Base-by-base conservation (phyloP, 2,329 filamentous ascomycete genomes). In the Pseudofabraea citricarpa region DNA sequence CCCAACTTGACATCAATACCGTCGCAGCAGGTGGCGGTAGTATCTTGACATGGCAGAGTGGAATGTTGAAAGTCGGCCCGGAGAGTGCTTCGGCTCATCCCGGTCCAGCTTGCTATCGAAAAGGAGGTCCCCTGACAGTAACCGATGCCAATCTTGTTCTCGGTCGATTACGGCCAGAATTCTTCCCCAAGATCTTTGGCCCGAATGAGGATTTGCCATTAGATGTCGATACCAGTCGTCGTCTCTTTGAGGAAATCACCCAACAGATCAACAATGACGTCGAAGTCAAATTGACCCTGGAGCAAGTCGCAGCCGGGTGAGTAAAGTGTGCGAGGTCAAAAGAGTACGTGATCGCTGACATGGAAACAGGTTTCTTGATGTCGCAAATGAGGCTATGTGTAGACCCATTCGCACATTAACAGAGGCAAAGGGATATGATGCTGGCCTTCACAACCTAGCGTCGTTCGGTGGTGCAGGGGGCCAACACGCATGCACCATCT, bases 391-490 rank as follows among this genome's bases (percentile, higher is more conserved):
- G 66, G 83, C 87, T 13, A 94, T 94, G 89, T 88, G 86, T 3
- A 73, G 90, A 21, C 90, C 90, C 0, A 95, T 95, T 48, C 76
- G 90, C 24, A 90, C 87, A 26, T 76, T 95, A 52, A 95, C 90
- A 0, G 90, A 95, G 61, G 90, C 89, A 22, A 87, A 90, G 63
- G 90, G 90, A 0, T 88, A 93, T 51, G 89, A 95, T 58, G 90
- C 89, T 0, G 87, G 85, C 1, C 87, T 86, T 52, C 90, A 95
- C 61, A 74, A 88, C 18, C 74, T 95, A 26, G 89, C 89, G 0
- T 93, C 88, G 0, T 95, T 95, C 64, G 90, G 90, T 41, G 90
- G 90, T 41, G 90, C 90, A 0, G 90, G 90, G 35, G 89, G 89
- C 0, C 89, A 94, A 89, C 94, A 95, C 61, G 56, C 89, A 88